Evolutionary conservation across 352 stramenopile genomes (phyloP).

Genomic region (Hyaloperonospora brassicae): DNA sequence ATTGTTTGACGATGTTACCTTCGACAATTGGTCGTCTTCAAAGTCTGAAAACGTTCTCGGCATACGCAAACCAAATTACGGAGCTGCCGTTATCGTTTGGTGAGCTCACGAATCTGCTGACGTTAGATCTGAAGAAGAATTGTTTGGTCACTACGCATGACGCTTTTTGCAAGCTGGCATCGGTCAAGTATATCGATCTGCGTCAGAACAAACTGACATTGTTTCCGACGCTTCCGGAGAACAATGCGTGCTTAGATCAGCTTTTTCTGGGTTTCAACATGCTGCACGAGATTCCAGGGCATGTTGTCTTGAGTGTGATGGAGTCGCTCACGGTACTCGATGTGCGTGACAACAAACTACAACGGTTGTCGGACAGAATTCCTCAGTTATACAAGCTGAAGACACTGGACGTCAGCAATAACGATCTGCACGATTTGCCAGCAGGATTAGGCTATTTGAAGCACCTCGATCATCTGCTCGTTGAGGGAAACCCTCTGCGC

Average conservation of each 20-base stretch:
- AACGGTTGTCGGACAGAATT: conserved; percentile 43
- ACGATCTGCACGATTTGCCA: conserved; percentile 66
- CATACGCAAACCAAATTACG: conserved; percentile 53
- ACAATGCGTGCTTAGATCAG: conserved; percentile 44
- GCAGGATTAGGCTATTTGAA: conserved; percentile 67
- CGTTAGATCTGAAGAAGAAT: conserved; percentile 75
- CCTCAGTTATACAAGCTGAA: conserved; percentile 64
- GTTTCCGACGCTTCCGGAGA: conserved; percentile 49
- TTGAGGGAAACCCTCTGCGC: conserved; percentile 70
- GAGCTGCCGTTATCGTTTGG: conserved; percentile 45
- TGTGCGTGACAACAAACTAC: conserved; percentile 74
- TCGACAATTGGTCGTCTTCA: conserved; percentile 39
- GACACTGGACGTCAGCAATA: conserved; percentile 79
- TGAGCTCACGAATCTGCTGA: conserved; percentile 36
- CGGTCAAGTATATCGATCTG: conserved; percentile 60
- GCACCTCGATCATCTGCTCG: conserved; percentile 60
- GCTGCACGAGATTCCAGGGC: conserved; percentile 38
- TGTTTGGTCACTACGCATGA: conserved; percentile 28
- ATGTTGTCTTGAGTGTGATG: conserved; percentile 41
- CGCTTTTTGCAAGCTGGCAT: conserved; percentile 25
- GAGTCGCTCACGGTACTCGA: conserved; percentile 68
- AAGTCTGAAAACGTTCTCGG: conserved; percentile 47
- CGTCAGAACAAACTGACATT: conserved; percentile 59
- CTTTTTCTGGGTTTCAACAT: conserved; percentile 72
- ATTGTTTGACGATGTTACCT: conserved; percentile 43